These are phyloP conservation scores for Cubamyces lactineus DNA, from an alignment of 768 basidiomycete species.

Conservation along the genomic window DNA sequence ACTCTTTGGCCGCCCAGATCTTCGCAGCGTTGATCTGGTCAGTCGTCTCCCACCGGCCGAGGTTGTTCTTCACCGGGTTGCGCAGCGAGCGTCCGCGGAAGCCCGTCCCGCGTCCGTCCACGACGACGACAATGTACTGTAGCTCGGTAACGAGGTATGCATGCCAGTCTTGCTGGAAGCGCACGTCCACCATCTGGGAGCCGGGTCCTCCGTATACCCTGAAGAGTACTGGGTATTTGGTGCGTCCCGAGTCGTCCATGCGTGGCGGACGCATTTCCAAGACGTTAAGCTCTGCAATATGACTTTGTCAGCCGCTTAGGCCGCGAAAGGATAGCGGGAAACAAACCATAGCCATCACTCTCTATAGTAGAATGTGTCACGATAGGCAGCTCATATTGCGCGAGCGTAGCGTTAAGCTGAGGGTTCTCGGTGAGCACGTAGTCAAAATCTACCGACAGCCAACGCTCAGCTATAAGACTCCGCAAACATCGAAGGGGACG, in stretches of 20 bases:
- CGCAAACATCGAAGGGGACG: not conserved
- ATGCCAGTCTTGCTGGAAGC: conserved; percentile 81
- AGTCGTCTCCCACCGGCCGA: conserved; percentile 86
- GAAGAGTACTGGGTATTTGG: conserved; percentile 95
- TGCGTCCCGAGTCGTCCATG: conserved; percentile 94
- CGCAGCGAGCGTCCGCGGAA: conserved; percentile 83
- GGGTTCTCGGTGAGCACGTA: conserved; percentile 75
- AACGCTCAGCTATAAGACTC: not conserved
- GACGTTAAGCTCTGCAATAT: conserved; percentile 76
- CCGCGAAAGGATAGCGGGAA: not conserved
- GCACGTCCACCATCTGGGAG: conserved; percentile 75
- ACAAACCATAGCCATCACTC: conserved; percentile 74
- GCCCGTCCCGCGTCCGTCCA: conserved; percentile 95
- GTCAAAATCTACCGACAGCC: conserved; percentile 51
- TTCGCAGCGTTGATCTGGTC: conserved; percentile 91
- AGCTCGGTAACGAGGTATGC: conserved; percentile 81
- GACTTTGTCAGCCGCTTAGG: not conserved
- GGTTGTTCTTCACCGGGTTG: conserved; percentile 85
- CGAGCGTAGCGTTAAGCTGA: conserved; percentile 61
- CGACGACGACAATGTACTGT: conserved; percentile 83
- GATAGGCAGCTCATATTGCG: conserved; percentile 71
- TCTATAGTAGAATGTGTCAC: conserved; percentile 71
- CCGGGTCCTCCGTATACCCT: conserved; percentile 92
- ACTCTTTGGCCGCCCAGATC: conserved; percentile 85
- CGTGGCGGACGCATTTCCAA: conserved; percentile 88